phyloP scores from a whole-genome alignment of 768 basidiomycete genomes.

The Rubroboletus pulcherrimus region DNA sequence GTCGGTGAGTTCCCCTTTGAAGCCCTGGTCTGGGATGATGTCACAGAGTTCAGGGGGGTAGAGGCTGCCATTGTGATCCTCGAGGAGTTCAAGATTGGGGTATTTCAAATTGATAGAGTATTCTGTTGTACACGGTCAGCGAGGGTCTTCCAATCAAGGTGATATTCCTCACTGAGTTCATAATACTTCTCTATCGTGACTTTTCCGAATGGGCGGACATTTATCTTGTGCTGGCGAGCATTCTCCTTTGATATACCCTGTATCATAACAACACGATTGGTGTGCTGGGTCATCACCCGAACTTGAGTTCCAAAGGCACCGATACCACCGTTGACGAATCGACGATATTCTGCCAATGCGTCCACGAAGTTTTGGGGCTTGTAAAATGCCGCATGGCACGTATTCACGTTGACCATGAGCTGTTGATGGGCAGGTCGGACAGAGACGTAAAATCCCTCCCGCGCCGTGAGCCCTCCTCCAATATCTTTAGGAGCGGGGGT shows the following conservation, averaged over 20 bases:
- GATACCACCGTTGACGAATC: conserved; percentile 48
- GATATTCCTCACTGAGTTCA: conserved; percentile 31
- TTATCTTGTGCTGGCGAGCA: conserved; percentile 39
- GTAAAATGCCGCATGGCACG: conserved; percentile 49
- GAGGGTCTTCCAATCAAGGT: not conserved
- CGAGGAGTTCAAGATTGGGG: conserved; percentile 40
- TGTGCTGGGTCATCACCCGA: conserved; percentile 58
- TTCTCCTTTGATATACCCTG: conserved; percentile 42
- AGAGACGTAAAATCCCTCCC: conserved; percentile 45
- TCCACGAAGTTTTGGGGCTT: conserved; percentile 39
- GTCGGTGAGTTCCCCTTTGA: conserved; percentile 46
- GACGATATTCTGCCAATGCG: conserved; percentile 37
- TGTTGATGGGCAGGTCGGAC: conserved; percentile 40
- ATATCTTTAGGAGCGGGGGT: conserved; percentile 33
- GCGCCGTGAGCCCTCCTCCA: conserved; percentile 53
- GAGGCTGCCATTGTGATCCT: conserved; percentile 33
- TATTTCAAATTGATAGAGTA: conserved; percentile 33
- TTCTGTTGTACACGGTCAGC: conserved; percentile 29
- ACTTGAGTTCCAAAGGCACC: conserved; percentile 60
- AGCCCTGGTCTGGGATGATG: conserved; percentile 39
- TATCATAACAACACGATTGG: conserved; percentile 67
- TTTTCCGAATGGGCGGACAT: conserved; percentile 31
- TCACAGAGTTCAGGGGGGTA: conserved; percentile 48
- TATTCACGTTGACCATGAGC: conserved; percentile 52
- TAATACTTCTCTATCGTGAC: conserved; percentile 48